phyloP scores from a whole-genome alignment of 1,139 yeast genomes.

The Magnusiomyces clavatus region DNA sequence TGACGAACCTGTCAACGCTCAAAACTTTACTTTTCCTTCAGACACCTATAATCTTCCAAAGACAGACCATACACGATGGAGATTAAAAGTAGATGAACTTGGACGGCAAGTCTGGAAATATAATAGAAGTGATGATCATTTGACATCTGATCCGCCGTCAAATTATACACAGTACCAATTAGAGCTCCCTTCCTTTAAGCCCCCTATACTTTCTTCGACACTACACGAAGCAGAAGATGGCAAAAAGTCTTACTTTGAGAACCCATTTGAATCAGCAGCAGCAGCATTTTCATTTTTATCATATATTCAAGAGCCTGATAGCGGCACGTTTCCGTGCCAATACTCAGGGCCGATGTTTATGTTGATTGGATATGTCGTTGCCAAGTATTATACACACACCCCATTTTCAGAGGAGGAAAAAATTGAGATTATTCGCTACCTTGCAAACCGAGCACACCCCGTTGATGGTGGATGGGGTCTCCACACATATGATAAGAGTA shows the following conservation, averaged over 20 bases:
- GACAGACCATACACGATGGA: constrained; percentile 72
- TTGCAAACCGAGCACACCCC: constrained; percentile 87
- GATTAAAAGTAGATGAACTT: constrained; percentile 56
- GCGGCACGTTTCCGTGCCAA: constrained; percentile 85
- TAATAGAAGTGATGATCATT: constrained; percentile 34
- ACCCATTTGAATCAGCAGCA: constrained; percentile 40
- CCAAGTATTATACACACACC: constrained; percentile 60
- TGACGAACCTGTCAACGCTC: not conserved
- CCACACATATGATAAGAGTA: constrained; percentile 83
- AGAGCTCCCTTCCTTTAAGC: constrained; percentile 45
- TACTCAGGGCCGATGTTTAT: constrained; percentile 98
- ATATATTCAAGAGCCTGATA: constrained; percentile 58
- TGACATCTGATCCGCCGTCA: constrained; percentile 28
- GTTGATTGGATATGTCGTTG: constrained; percentile 80
- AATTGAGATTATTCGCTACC: constrained; percentile 69
- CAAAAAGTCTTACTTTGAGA: constrained; percentile 40
- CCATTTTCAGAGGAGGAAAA: constrained; percentile 60
- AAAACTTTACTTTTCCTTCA: constrained; percentile 23
- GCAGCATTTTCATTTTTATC: constrained; percentile 71
- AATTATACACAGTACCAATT: constrained; percentile 46
- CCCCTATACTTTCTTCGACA: constrained; percentile 20
- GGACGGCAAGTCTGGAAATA: constrained; percentile 87
- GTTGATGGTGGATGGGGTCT: constrained; percentile 99
- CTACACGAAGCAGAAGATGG: too few relatives aligned
- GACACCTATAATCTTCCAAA: constrained; percentile 44